phyloP scores from a whole-genome alignment of 2,329 filamentous ascomycete species.

The Xylaria sp. region DNA sequence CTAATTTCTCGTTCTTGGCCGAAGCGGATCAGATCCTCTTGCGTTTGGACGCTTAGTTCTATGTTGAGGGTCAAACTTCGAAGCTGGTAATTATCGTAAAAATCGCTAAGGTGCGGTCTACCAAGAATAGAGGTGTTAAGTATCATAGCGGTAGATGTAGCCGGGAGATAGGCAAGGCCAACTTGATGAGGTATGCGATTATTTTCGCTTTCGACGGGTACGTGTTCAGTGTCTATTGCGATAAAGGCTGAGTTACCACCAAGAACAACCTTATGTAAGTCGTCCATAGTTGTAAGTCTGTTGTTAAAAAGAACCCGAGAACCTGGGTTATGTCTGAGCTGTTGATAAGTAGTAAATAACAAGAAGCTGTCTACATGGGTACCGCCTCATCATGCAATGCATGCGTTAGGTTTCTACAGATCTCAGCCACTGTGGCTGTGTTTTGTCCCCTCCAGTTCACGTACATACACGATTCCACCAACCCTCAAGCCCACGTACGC shows the following conservation, averaged over 20 bases:
- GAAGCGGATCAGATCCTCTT: slow-evolving; percentile 10
- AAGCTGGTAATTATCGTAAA: slow-evolving; percentile 10
- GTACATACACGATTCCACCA: background rate
- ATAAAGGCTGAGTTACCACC: slow-evolving; percentile 12
- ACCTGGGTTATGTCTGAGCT: slow-evolving; percentile 1
- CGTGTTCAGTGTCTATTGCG: slow-evolving; percentile 15
- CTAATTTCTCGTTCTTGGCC: slow-evolving; percentile 5
- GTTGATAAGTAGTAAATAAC: slow-evolving; percentile 11
- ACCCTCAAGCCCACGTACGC: background rate
- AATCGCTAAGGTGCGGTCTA: background rate
- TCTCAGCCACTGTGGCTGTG: slow-evolving; percentile 9
- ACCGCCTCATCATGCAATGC: too few species aligned
- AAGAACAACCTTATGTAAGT: slow-evolving; percentile 2
- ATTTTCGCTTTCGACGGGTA: slow-evolving; percentile 6
- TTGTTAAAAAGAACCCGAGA: slow-evolving; percentile 13
- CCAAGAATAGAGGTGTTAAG: background rate
- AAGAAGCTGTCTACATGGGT: too few species aligned
- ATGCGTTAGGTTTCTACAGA: too few species aligned
- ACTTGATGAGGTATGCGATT: slow-evolving; percentile 16
- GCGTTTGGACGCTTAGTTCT: slow-evolving; percentile 5
- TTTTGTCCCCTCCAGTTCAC: background rate
- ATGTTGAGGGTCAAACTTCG: slow-evolving; percentile 9
- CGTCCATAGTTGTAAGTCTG: slow-evolving; percentile 15
- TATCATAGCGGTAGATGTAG: slow-evolving; percentile 9
- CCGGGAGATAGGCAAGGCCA: slow-evolving; percentile 12